phyloP scores from a whole-genome alignment of 495 filamentous ascomycete genomes.

The Oidiodendron maius region DNA sequence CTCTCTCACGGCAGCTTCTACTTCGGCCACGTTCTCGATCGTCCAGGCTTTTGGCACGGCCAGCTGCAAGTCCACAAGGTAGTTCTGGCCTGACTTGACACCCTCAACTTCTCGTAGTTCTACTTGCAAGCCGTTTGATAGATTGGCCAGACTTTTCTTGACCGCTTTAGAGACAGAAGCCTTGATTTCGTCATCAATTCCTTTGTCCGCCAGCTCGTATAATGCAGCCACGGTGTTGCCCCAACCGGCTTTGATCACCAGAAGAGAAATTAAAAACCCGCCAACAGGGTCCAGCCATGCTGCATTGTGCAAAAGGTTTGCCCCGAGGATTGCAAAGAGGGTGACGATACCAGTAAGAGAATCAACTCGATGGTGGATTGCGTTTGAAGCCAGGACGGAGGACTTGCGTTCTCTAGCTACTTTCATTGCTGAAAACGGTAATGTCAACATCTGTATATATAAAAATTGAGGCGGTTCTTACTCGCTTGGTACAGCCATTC shows the following conservation, averaged over 20 bases:
- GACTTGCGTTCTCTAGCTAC: slow-evolving; percentile 91
- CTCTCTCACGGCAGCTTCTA: slow-evolving; percentile 68
- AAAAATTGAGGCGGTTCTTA: slow-evolving; percentile 41
- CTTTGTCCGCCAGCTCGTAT: slow-evolving; percentile 83
- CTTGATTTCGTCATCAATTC: slow-evolving; percentile 78
- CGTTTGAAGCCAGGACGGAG: slow-evolving; percentile 94
- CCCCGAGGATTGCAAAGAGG: slow-evolving; percentile 76
- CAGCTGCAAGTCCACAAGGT: slow-evolving; percentile 80
- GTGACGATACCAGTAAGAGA: slow-evolving; percentile 92
- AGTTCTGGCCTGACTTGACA: slow-evolving; percentile 92
- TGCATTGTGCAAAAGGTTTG: slow-evolving; percentile 77
- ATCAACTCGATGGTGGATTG: slow-evolving; percentile 92
- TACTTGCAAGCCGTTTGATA: slow-evolving; percentile 42
- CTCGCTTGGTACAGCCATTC: slow-evolving; percentile 97
- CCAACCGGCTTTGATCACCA: slow-evolving; percentile 89
- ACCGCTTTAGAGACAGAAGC: slow-evolving; percentile 58
- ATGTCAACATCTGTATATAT: neutral
- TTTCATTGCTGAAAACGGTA: slow-evolving; percentile 69
- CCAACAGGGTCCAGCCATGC: slow-evolving; percentile 95
- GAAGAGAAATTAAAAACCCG: slow-evolving; percentile 79
- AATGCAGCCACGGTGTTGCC: slow-evolving; percentile 77
- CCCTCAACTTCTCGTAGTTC: slow-evolving; percentile 69
- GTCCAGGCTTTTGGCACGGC: slow-evolving; percentile 70
- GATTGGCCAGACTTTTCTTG: slow-evolving; percentile 46
- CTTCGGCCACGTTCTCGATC: slow-evolving; percentile 54